Evolutionary conservation across 2,329 filamentous ascomycete species (phyloP).

Genomic region (Dissoconium aciculare): DNA sequence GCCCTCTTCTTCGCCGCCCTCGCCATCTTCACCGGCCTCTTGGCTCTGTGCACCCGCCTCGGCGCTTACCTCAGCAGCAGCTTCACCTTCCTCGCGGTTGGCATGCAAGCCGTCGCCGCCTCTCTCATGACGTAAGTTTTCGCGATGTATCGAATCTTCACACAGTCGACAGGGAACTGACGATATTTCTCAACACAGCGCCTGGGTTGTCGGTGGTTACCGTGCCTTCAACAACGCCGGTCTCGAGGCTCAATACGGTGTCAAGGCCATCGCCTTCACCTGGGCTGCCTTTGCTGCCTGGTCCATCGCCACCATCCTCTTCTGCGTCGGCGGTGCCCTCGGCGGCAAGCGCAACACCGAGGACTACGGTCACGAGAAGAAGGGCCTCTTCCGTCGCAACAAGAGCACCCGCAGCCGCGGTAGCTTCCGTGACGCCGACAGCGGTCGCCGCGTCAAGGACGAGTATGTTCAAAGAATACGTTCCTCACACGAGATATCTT

Average conservation of each 20-base stretch:
- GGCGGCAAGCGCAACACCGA: slow-evolving; percentile 35
- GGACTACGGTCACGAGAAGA: no score
- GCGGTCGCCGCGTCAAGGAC: slow-evolving; percentile 51
- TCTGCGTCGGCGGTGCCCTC: slow-evolving; percentile 46
- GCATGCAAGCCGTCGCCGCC: slow-evolving; percentile 53
- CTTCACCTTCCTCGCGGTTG: slow-evolving; percentile 43
- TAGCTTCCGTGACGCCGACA: slow-evolving; percentile 41
- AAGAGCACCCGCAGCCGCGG: slow-evolving; percentile 35
- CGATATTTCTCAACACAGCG: slow-evolving; percentile 27
- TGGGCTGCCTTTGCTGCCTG: slow-evolving; percentile 57
- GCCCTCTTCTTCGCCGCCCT: slow-evolving; percentile 61
- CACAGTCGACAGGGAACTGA: slow-evolving; percentile 10
- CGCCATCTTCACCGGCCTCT: slow-evolving; percentile 51
- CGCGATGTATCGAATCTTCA: slow-evolving; percentile 1
- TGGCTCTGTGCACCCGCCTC: slow-evolving; percentile 57
- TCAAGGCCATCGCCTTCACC: slow-evolving; percentile 59
- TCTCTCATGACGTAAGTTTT: slow-evolving; percentile 58
- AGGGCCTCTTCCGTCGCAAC: slow-evolving; percentile 33
- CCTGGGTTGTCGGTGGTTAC: slow-evolving; percentile 55
- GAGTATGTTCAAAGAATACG: slow-evolving; percentile 51
- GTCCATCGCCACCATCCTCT: slow-evolving; percentile 50
- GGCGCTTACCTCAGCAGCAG: slow-evolving; percentile 53
- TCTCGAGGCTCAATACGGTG: slow-evolving; percentile 46
- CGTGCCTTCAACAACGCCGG: slow-evolving; percentile 45
- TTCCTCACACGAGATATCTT: no score